phyloP scores from a whole-genome alignment of 768 basidiomycete species.

The Rickenella mellea region DNA sequence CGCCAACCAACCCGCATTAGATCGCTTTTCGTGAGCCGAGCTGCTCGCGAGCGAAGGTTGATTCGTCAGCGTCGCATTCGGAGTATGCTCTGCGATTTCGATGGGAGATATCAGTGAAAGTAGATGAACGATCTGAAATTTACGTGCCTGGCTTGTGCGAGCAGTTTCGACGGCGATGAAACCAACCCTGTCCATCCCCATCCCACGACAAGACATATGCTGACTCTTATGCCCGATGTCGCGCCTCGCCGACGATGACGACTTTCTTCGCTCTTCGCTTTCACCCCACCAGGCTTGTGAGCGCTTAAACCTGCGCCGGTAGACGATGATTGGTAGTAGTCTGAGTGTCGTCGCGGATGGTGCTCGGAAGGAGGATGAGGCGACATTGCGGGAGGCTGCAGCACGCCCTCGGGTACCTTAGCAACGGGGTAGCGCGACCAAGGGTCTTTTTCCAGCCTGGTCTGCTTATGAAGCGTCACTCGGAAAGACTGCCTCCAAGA shows the following conservation, averaged over 20 bases:
- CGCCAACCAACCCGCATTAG: constrained; percentile 40
- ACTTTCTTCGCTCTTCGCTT: constrained; percentile 90
- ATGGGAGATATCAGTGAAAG: background rate
- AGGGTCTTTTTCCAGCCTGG: no score
- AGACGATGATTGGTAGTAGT: constrained; percentile 28
- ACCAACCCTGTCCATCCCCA: constrained; percentile 72
- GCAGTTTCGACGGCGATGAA: constrained; percentile 75
- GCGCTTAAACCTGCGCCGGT: constrained; percentile 21
- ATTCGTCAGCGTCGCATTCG: constrained; percentile 48
- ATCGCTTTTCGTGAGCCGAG: constrained; percentile 93
- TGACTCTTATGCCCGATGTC: constrained; percentile 62
- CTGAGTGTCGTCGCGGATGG: constrained; percentile 23
- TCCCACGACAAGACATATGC: constrained; percentile 48
- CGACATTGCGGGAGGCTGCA: constrained; percentile 47
- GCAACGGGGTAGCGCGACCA: no score
- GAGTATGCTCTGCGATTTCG: constrained; percentile 11
- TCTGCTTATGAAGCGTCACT: no score
- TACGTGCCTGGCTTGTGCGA: constrained; percentile 29
- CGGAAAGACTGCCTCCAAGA: no score
- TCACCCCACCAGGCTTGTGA: constrained; percentile 68
- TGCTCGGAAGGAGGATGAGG: constrained; percentile 53
- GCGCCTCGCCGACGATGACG: constrained; percentile 91
- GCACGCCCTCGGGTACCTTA: constrained; percentile 24
- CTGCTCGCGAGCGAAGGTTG: constrained; percentile 78
- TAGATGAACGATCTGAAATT: background rate